Evolutionary conservation across 805 yeast genomes (phyloP).

Genomic region (Cyberlindnera samutprakarnensis): DNA sequence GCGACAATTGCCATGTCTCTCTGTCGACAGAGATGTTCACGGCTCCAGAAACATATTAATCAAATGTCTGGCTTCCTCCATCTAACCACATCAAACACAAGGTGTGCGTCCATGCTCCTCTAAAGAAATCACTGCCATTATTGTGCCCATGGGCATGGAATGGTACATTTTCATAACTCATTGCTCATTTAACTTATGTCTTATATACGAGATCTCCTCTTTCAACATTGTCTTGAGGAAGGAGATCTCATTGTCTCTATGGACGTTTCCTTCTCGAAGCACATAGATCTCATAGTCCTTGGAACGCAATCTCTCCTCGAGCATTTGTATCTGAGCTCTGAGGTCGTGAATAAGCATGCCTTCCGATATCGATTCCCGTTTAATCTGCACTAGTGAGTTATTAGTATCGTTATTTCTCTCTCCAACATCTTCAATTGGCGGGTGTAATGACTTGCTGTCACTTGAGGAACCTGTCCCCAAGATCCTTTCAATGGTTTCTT

Average conservation of each 20-base stretch:
- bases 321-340: slow-evolving; percentile 2
- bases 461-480: too few relatives aligned
- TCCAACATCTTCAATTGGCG: slow-evolving; percentile 6
- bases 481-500: slow-evolving; percentile 12
- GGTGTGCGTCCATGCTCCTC: too few relatives aligned
- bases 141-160: too few relatives aligned
- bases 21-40: too few relatives aligned
- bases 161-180: neutral
- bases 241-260: slow-evolving; percentile 16
- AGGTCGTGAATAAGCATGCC: neutral
- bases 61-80: too few relatives aligned
- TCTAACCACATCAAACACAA: too few relatives aligned
- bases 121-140: too few relatives aligned
- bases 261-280: slow-evolving; percentile 5
- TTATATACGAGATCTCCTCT: slow-evolving; percentile 18
- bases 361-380: neutral
- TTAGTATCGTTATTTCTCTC: slow-evolving; percentile 2
- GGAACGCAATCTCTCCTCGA: slow-evolving; percentile 4
- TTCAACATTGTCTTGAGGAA: slow-evolving; percentile 19
- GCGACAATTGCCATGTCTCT: neutral
- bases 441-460: too few relatives aligned
- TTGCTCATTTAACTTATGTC: slow-evolving; percentile 11
- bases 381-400: neutral
- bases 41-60: too few relatives aligned
- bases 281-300: slow-evolving; percentile 5